Evolutionary conservation across 805 yeast species (phyloP).

Genomic region (Yamadazyma paraphyllophila): DNA sequence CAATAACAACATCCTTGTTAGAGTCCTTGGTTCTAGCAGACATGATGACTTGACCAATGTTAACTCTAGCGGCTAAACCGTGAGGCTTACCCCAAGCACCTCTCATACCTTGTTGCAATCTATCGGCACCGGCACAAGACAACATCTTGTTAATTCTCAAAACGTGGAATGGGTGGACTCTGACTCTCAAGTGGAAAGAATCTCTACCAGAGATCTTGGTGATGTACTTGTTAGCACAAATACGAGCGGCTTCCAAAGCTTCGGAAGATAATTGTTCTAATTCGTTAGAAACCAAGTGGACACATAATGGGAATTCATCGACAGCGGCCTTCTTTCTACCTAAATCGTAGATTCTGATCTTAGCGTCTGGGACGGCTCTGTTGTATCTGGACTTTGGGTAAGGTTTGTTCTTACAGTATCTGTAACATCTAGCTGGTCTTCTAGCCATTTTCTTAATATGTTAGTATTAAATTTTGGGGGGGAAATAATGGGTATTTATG

Average conservation of each 20-base stretch:
- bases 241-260: conserved; percentile 99
- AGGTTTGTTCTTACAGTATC: conserved; percentile 99
- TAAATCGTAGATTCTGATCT: conserved; percentile 98
- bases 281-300: conserved; percentile 99
- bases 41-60: conserved; percentile 97
- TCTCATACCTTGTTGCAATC: conserved; percentile 99
- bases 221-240: conserved; percentile 99
- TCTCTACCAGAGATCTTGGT: conserved; percentile 98
- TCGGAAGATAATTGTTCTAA: conserved; percentile 98
- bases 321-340: conserved; percentile 99
- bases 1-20: conserved; percentile 96
- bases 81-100: conserved; percentile 99
- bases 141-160: conserved; percentile 99
- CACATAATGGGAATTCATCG: conserved; percentile 99
- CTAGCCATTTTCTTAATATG: conserved; percentile 83
- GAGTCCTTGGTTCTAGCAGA: conserved; percentile 98
- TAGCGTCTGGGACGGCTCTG: conserved; percentile 99
- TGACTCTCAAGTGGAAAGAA: conserved; percentile 99
- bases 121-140: conserved; percentile 99
- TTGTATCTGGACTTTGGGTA: conserved; percentile 99
- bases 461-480: conserved; percentile 5
- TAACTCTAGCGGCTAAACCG: conserved; percentile 99
- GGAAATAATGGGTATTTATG: not conserved
- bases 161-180: conserved; percentile 99
- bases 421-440: conserved; percentile 99